These are phyloP conservation scores for Aspergillus egyptiacus DNA, from an alignment of 495 filamentous ascomycete genomes.

Conservation along the genomic window DNA sequence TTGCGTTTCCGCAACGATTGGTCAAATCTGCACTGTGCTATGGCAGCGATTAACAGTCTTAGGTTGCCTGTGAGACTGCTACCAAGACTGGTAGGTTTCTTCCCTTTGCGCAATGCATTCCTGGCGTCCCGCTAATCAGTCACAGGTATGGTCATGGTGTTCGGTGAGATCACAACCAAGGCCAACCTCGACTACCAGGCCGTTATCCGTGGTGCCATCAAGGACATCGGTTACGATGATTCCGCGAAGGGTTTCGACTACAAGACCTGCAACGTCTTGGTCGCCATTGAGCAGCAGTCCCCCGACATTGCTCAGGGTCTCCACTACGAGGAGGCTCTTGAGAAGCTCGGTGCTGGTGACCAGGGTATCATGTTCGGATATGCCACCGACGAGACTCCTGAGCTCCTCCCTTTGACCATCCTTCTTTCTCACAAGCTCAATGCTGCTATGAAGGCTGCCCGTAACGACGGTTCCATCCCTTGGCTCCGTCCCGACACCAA, in stretches of 20 bases:
- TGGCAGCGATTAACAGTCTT: conserved; percentile 6
- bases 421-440: conserved; percentile 95
- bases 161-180: conserved; percentile 98
- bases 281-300: conserved; percentile 99
- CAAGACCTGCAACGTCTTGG: conserved; percentile 98
- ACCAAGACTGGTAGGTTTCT: conserved; percentile 78
- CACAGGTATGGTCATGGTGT: conserved; percentile 93
- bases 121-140: conserved; percentile 6
- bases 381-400: conserved; percentile 98
- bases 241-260: conserved; percentile 99
- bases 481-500: conserved; percentile 99
- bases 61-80: conserved; percentile 94
- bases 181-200: conserved; percentile 94
- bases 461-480: conserved; percentile 77
- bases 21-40: background rate
- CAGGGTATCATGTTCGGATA: conserved; percentile 99
- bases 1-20: conserved; percentile 4
- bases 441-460: conserved; percentile 80
- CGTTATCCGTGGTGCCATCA: conserved; percentile 89
- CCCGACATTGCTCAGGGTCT: conserved; percentile 98
- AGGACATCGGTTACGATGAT: conserved; percentile 97
- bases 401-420: conserved; percentile 89
- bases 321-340: conserved; percentile 90
- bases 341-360: conserved; percentile 97
- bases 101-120: conserved; percentile 4